These are phyloP conservation scores for Xylaria bambusicola DNA, from an alignment of 495 filamentous ascomycete species.

Conservation along the genomic window DNA sequence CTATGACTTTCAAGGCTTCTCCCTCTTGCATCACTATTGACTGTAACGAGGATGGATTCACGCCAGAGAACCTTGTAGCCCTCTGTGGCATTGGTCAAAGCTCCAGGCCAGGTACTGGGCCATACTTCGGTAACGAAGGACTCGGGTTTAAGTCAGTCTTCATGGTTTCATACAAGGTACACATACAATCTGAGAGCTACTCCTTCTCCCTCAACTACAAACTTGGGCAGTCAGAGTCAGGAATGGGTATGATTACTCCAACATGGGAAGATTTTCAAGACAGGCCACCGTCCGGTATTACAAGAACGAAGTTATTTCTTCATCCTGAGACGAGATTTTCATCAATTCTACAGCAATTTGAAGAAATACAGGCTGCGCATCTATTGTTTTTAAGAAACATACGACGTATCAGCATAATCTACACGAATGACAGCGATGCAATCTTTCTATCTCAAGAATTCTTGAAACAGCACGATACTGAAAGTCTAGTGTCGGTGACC, in stretches of 20 bases:
- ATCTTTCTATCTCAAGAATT: slow-evolving; percentile 12
- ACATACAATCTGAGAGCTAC: slow-evolving; percentile 48
- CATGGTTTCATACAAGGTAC: slow-evolving; percentile 47
- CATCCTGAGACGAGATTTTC: slow-evolving; percentile 17
- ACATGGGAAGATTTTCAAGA: slow-evolving; percentile 35
- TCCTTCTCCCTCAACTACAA: slow-evolving; percentile 47
- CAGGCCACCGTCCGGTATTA: slow-evolving; percentile 23
- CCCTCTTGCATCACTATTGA: slow-evolving; percentile 40
- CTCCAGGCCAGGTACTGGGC: slow-evolving; percentile 38
- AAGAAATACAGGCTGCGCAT: slow-evolving; percentile 35
- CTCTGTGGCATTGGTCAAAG: slow-evolving; percentile 42
- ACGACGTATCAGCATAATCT: slow-evolving; percentile 29
- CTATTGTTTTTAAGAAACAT: slow-evolving; percentile 45
- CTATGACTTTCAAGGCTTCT: slow-evolving; percentile 36
- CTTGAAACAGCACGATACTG: slow-evolving; percentile 6
- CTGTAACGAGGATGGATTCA: slow-evolving; percentile 51
- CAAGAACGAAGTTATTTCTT: slow-evolving; percentile 39
- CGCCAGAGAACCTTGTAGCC: slow-evolving; percentile 33
- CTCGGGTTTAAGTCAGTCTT: slow-evolving; percentile 59
- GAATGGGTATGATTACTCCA: slow-evolving; percentile 50
- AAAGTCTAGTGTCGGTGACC: not conserved
- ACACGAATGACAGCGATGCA: slow-evolving; percentile 27
- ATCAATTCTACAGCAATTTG: slow-evolving; percentile 33
- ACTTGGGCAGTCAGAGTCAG: slow-evolving; percentile 34
- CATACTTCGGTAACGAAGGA: slow-evolving; percentile 54